phyloP scores from a whole-genome alignment of 2,329 filamentous ascomycete genomes.

The Whalleya microplaca region DNA sequence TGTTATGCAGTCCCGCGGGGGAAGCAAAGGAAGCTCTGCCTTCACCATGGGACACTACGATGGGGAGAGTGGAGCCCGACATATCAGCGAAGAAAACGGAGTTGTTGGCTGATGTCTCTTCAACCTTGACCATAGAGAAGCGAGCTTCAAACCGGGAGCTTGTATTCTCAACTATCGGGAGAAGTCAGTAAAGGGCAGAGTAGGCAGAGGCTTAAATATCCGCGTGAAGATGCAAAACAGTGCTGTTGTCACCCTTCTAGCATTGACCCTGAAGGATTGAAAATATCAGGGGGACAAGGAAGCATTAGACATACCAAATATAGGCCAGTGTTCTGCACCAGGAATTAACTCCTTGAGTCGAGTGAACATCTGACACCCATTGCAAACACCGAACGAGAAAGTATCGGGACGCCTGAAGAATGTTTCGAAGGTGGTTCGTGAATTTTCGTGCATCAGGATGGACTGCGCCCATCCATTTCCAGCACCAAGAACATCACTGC shows the following conservation, averaged over 20 bases:
- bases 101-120: constrained; percentile 62
- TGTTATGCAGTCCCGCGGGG: constrained; percentile 52
- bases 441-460: constrained; percentile 80
- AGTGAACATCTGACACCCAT: constrained; percentile 94
- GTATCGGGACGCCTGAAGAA: constrained; percentile 92
- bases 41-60: constrained; percentile 89
- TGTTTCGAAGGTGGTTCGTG: constrained; percentile 73
- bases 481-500: constrained; percentile 74
- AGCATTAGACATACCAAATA: constrained; percentile 53
- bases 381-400: constrained; percentile 93
- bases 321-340: constrained; percentile 81
- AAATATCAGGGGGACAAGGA: background rate
- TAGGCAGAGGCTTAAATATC: no score
- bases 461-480: constrained; percentile 96
- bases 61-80: constrained; percentile 79
- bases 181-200: constrained; percentile 6
- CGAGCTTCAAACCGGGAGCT: constrained; percentile 91
- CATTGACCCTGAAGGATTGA: background rate
- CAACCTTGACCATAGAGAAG: constrained; percentile 81
- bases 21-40: constrained; percentile 75
- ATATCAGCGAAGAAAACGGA: constrained; percentile 93
- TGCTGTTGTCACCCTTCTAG: no score
- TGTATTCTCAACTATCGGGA: constrained; percentile 66
- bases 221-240: no score
- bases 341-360: constrained; percentile 84